Conservation (phyloP, 169 alveolate species). For the Cryptosporidium ubiquitum region DNA sequence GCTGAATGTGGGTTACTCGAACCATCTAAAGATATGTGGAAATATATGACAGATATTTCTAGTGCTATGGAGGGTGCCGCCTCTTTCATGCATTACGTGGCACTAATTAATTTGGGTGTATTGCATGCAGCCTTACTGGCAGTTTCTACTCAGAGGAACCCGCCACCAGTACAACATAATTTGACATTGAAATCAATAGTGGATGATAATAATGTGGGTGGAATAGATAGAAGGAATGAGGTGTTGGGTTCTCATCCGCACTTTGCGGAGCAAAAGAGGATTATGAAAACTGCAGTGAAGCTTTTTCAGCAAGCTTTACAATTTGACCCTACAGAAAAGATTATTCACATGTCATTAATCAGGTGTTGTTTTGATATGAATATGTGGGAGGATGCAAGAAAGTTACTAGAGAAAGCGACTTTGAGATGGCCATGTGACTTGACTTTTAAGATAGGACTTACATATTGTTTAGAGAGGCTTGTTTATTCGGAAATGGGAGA, state of each 20-base stretch:
- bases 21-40: slow-evolving; percentile 47
- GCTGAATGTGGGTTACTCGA: slow-evolving; percentile 59
- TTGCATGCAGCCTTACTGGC: slow-evolving; percentile 39
- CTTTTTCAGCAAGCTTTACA: slow-evolving; percentile 49
- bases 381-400: slow-evolving; percentile 72
- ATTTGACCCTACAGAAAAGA: slow-evolving; percentile 67
- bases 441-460: slow-evolving; percentile 54
- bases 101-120: slow-evolving; percentile 50
- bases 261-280: slow-evolving; percentile 42
- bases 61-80: slow-evolving; percentile 65
- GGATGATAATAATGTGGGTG: slow-evolving; percentile 19
- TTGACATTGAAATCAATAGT: slow-evolving; percentile 53
- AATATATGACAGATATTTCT: slow-evolving; percentile 48
- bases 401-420: slow-evolving; percentile 38
- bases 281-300: slow-evolving; percentile 35
- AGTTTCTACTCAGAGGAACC: slow-evolving; percentile 44
- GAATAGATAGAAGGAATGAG: slow-evolving; percentile 21
- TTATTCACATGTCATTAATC: slow-evolving; percentile 28
- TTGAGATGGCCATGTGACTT: slow-evolving; percentile 69
- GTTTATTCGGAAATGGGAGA: slow-evolving; percentile 72
- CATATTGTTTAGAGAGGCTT: slow-evolving; percentile 53
- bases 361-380: slow-evolving; percentile 72
- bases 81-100: slow-evolving; percentile 35
- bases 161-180: slow-evolving; percentile 66
- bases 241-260: slow-evolving; percentile 66